These are phyloP conservation scores for Fusarium setosum DNA, from an alignment of 2,329 filamentous ascomycete species.

Conservation along the genomic window DNA sequence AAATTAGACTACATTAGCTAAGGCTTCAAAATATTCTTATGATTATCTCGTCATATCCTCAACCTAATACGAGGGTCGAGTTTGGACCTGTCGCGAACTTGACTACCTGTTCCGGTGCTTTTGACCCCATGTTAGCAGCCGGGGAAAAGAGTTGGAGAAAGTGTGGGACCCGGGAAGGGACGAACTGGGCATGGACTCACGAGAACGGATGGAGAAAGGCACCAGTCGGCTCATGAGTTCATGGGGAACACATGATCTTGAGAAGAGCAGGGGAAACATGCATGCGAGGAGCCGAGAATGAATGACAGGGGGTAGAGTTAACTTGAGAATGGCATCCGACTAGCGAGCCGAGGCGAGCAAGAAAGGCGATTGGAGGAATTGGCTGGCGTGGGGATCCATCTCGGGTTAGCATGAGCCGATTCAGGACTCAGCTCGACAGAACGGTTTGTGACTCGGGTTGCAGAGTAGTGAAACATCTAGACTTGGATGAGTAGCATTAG, in stretches of 20 bases:
- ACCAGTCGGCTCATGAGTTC: constrained; percentile 17
- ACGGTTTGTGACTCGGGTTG: constrained; percentile 1
- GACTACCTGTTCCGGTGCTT: too few species aligned
- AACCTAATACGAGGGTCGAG: too few species aligned
- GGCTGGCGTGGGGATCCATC: constrained; percentile 9
- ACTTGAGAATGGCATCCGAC: constrained; percentile 34
- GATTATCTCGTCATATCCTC: too few species aligned
- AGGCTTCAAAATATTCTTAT: too few species aligned
- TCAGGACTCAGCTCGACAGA: constrained; percentile 4
- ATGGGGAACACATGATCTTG: constrained; percentile 16
- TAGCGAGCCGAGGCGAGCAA: constrained; percentile 43
- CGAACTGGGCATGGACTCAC: background rate
- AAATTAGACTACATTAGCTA: too few species aligned
- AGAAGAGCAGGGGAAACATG: background rate
- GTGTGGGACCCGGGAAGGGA: background rate
- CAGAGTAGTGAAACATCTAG: too few species aligned
- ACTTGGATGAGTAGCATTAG: too few species aligned
- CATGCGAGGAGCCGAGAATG: too few species aligned
- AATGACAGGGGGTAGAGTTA: background rate
- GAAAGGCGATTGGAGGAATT: constrained; percentile 35
- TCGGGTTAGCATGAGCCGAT: constrained; percentile 11
- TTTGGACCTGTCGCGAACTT: too few species aligned
- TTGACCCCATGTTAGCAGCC: too few species aligned
- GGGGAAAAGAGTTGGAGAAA: constrained; percentile 20
- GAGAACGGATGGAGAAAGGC: constrained; percentile 16